Base-by-base conservation (phyloP, 352 stramenopile species). In the Pythium plurisporium region DNA sequence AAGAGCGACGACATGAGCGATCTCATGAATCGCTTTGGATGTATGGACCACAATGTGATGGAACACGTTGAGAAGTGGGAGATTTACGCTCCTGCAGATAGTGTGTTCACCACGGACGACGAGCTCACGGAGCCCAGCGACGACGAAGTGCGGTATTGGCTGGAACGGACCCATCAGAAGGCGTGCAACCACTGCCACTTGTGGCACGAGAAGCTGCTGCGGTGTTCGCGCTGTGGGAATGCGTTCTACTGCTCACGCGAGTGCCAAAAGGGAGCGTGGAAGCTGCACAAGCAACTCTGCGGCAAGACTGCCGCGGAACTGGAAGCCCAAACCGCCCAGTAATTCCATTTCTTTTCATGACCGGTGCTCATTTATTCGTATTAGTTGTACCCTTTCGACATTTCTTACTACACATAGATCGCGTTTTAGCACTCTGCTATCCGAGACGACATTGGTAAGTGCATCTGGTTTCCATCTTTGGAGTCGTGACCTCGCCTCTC, bases 31-130 rank as follows among this genome's bases (percentile, higher is more conserved):
- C 74, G 63, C 26, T 92, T 94, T 57, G 76, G 75, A 27, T 85
- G 74, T 49, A 69, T 88, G 34, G 68, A 85, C 20, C 79, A 82
- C 53, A 92, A 94, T 42, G 53, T 94, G 37, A 91, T 92, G 80
- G 70, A 89, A 33, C 70, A 91, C 43, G 85, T 69, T 0, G 84
- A 94, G 49, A 94, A 92, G 52, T 94, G 84, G 84, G 77, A 90
- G 56, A 72, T 91, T 30, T 91, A 86, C 37, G 84, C 73, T 12
- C 47, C 69, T 0, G 41, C 66, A 8, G 54, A 73, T 3, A 86
- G 68, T 37, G 54, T 67, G 1, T 72, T 89, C 17, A 72, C 65
- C 26, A 59, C 67, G 17, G 70, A 71, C 8, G 67, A 72, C 2
- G 75, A 77, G 9, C 60, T 82, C 44, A 76, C 67, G 1, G 67